These are phyloP conservation scores for Platanthera zijinensis DNA, from an alignment of 106 monocot species.

Conservation along the genomic window DNA sequence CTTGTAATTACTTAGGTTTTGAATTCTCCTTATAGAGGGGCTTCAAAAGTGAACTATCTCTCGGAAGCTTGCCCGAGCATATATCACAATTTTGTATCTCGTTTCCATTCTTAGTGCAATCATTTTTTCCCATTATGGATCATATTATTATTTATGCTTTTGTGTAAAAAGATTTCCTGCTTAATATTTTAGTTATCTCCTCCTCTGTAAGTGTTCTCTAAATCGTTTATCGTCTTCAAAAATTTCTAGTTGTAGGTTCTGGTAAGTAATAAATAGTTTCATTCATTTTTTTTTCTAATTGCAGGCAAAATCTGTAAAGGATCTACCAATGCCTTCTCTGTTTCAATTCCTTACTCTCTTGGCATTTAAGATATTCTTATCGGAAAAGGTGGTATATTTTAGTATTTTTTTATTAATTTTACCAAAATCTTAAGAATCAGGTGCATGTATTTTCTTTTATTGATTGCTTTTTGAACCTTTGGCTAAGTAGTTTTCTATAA, in stretches of 20 bases:
- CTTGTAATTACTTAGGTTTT: too few species aligned
- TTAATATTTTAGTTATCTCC: background rate
- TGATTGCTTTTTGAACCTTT: background rate
- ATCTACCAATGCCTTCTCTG: conserved; percentile 64
- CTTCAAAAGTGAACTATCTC: too few species aligned
- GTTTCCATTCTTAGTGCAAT: too few species aligned
- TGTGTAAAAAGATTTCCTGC: background rate
- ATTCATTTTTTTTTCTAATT: conserved; percentile 12
- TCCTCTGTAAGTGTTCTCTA: background rate
- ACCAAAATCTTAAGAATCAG: background rate
- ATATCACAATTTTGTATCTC: too few species aligned
- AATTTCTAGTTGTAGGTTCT: conserved; percentile 1
- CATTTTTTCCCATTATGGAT: too few species aligned
- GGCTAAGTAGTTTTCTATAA: background rate
- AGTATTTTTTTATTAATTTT: conserved; percentile 6
- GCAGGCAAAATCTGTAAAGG: conserved; percentile 52
- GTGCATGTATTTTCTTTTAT: background rate
- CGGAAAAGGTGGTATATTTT: conserved; percentile 51
- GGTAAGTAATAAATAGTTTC: background rate
- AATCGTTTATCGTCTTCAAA: background rate
- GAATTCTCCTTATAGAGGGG: too few species aligned
- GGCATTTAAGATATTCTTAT: conserved; percentile 79
- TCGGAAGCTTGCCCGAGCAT: too few species aligned
- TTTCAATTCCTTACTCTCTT: conserved; percentile 80
- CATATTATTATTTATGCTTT: background rate